phyloP scores from a whole-genome alignment of 2,329 filamentous ascomycete species.

The Dryadomyces quercus-mongolicae region DNA sequence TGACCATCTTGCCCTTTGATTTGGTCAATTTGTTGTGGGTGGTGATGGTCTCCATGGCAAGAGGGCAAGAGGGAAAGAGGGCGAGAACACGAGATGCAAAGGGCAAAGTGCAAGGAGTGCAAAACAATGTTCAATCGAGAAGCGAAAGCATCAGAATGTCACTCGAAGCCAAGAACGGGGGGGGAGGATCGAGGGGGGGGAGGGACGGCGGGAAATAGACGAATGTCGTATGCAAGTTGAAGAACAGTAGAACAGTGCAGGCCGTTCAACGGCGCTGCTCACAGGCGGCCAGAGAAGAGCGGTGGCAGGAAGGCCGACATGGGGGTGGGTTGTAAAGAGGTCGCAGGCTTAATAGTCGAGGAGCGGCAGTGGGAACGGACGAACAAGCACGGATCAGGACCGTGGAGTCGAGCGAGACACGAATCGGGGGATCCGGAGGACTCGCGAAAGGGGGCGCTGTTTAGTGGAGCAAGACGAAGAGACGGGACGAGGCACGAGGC shows the following conservation, averaged over 20 bases:
- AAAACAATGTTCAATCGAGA: too few species aligned
- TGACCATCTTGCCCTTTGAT: slow-evolving; percentile 36
- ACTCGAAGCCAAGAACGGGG: too few species aligned
- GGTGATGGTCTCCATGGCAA: slow-evolving; percentile 16
- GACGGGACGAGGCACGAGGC: background rate
- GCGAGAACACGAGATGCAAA: background rate
- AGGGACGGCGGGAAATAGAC: background rate
- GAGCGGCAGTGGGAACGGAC: background rate
- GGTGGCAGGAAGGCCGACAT: background rate
- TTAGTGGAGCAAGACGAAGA: background rate
- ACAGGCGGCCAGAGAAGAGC: slow-evolving; percentile 1
- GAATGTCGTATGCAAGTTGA: background rate
- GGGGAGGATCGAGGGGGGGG: too few species aligned
- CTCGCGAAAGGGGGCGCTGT: background rate
- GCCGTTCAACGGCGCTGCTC: background rate
- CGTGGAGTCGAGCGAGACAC: background rate
- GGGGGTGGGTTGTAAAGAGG: background rate
- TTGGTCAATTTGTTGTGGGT: slow-evolving; percentile 30
- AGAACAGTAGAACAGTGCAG: background rate
- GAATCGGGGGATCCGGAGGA: background rate
- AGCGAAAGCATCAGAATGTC: too few species aligned
- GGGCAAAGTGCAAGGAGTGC: background rate
- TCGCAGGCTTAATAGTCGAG: too few species aligned
- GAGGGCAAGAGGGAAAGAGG: slow-evolving; percentile 4
- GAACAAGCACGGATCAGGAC: background rate